A percentile compares a stretch with the other conserved stretches of the same genome.
These are phyloP conservation scores for Penicillium cosmopolitanum DNA, from an alignment of 495 filamentous ascomycete genomes.

Conservation along the genomic window DNA sequence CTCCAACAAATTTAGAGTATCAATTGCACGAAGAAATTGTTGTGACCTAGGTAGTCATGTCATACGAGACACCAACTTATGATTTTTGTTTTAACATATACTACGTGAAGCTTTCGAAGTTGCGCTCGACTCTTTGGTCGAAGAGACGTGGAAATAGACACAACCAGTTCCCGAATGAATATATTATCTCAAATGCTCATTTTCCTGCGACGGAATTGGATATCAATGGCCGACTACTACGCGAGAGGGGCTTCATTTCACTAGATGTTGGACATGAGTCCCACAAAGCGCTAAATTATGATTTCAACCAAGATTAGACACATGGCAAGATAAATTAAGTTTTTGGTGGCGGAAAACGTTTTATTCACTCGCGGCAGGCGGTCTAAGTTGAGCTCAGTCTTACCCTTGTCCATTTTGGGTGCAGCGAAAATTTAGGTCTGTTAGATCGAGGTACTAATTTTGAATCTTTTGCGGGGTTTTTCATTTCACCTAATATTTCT, in stretches of 20 bases:
- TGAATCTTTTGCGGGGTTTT: neutral
- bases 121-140: neutral
- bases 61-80: neutral
- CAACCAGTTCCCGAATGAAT: neutral
- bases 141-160: neutral
- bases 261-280: no score
- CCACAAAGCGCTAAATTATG: no score
- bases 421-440: neutral
- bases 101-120: neutral
- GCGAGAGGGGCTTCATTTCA: no score
- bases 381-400: no score
- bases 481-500: neutral
- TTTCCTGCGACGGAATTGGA: no score
- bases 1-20: neutral
- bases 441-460: neutral
- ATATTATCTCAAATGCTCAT: no score
- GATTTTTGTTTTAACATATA: neutral
- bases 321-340: no score
- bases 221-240: no score
- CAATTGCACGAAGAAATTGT: neutral
- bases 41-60: neutral
- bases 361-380: no score
- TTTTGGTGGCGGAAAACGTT: no score
- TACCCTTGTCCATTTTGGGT: neutral
- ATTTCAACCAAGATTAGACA: no score